Percentiles rank a stretch among this genome's conserved stretches.
phyloP scores from a whole-genome alignment of 1,284 basidiomycete species.

The Afroboletus lepidellus region DNA sequence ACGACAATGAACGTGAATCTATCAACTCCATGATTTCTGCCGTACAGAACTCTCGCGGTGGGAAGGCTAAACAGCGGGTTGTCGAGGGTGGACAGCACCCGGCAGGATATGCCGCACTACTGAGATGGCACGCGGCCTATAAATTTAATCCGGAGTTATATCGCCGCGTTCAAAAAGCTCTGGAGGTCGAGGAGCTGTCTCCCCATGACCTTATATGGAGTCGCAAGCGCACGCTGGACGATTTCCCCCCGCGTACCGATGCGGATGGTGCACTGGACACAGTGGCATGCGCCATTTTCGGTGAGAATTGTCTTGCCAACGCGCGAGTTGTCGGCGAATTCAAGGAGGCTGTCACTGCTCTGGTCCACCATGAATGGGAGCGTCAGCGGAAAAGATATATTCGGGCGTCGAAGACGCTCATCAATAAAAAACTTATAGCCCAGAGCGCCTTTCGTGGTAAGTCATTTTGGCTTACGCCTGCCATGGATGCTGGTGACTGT shows the following conservation, averaged over 20 bases:
- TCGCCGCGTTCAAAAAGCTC: constrained; percentile 1
- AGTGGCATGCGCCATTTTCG: constrained; percentile 3
- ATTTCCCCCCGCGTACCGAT: neutral
- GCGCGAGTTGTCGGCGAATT: neutral
- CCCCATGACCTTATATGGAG: constrained; percentile 4
- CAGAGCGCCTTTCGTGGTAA: constrained; percentile 1
- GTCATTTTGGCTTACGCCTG: neutral
- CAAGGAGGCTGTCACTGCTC: neutral
- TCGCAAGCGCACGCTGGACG: neutral
- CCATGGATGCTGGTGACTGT: neutral
- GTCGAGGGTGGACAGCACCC: neutral
- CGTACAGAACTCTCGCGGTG: neutral
- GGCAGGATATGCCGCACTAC: neutral
- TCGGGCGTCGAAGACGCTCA: neutral
- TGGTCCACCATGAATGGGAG: constrained; percentile 8
- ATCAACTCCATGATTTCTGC: constrained; percentile 4
- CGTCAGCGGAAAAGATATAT: constrained; percentile 2
- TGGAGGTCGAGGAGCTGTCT: neutral
- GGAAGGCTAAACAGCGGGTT: neutral
- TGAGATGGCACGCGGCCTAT: constrained; percentile 1
- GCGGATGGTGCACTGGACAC: constrained; percentile 1
- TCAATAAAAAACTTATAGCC: neutral
- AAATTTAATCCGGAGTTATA: constrained; percentile 3
- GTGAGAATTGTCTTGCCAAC: constrained; percentile 8
- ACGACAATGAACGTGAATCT: neutral